phyloP scores from a whole-genome alignment of 73 alveolate species.

The Paramecium sonneborni region DNA sequence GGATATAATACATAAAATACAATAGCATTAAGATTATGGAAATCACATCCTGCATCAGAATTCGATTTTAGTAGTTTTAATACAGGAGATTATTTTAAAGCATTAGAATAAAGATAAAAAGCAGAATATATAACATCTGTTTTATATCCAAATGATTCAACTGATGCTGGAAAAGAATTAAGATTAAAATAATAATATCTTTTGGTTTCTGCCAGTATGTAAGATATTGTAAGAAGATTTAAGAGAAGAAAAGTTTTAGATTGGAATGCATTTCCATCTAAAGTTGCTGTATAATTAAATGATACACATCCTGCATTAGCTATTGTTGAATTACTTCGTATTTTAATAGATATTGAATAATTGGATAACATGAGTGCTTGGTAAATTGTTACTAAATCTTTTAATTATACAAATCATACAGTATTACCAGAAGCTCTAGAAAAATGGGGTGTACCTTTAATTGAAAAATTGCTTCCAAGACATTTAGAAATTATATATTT shows the following conservation, averaged over 20 bases:
- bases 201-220: constrained; percentile 67
- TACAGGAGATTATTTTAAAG: constrained; percentile 85
- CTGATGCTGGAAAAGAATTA: constrained; percentile 96
- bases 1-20: constrained; percentile 98
- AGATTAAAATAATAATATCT: constrained; percentile 98
- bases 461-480: constrained; percentile 87
- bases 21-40: constrained; percentile 96
- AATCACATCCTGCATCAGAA: constrained; percentile 85
- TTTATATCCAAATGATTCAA: constrained; percentile 83
- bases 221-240: constrained; percentile 67
- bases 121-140: constrained; percentile 73
- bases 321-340: constrained; percentile 82
- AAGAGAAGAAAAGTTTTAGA: constrained; percentile 47
- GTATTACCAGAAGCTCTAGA: constrained; percentile 90
- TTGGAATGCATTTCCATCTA: constrained; percentile 75
- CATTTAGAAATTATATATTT: constrained; percentile 83
- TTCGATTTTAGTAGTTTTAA: constrained; percentile 91
- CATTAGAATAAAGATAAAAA: constrained; percentile 77
- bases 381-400: constrained; percentile 72
- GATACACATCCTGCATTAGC: constrained; percentile 97
- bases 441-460: constrained; percentile 87
- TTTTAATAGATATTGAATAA: constrained; percentile 74
- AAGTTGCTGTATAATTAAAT: constrained; percentile 81
- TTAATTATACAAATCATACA: constrained; percentile 88
- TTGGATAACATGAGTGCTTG: constrained; percentile 79